Base-by-base conservation (phyloP, 805 yeast genomes). In the Nakazawaea populi region DNA sequence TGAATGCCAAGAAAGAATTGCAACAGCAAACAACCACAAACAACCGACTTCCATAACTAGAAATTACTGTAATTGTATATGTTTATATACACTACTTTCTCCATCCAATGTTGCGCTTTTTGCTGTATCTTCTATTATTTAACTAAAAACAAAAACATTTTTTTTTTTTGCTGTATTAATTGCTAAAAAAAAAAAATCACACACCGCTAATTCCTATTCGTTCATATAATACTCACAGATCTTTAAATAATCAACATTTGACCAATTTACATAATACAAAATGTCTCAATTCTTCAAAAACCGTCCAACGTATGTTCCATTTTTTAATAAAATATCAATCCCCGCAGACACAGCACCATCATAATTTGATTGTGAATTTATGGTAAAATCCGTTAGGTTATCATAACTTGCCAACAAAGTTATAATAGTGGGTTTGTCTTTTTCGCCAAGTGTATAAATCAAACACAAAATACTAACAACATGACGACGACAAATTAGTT, bases 221-320 rank as follows among this genome's bases (percentile, higher is more conserved):
- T 18, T 37, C 11, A 32, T 32, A 9, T 32, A 18, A 18, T 18
- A 18, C 24, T 18, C 24, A 18, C 24, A 18, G 24, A 18, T 18
- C 24, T 18, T 18, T 18, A 18, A 9, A 11, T 32, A 9, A 32
- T 32, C 35, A 32, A 9, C 11, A 32, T 32, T 32, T 9, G 11
- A 32, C 8, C 35, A 32, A 32, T 32, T 3, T 11, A 32, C 24
- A 18, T 18, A 18, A 18, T 18, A 18, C 24, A 44, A 9, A 12
- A 47, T 46, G 42, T 46, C 52, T 29, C 49, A 45, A 46, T 46
- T 50, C 39, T 46, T 50, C 29, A 50, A 45, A 36, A 35, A 45
- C 9, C 52, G 49, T 45, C 52, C 52, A 31, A 36, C 36, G 52
- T 50, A 41, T 31, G 52, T 50, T 18, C 24, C 24, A 18, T 18